Evolutionary conservation across 78 protist species (phyloP), one percentile per base, ranked within the genome.

Genomic region (Dictyostelium citrinum): DNA sequence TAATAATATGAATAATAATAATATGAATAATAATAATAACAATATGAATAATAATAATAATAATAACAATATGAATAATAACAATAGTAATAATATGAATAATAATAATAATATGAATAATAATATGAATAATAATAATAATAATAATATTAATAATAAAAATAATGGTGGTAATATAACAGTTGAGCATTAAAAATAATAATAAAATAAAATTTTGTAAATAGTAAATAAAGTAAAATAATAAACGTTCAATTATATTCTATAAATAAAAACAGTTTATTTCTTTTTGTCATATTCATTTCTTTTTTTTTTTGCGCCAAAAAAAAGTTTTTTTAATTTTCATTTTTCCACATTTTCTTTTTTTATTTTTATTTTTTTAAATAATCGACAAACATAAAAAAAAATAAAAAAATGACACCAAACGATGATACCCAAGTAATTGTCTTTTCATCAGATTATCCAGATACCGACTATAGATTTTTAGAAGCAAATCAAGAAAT

Each of bases 401-500:
- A 33, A 7, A 33, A 39, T 2, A 39, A 39, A 39, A 70, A 68
- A 70, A 70, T 70, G 77, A 29, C 77, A 10, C 77, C 43, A 75
- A 75, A 75, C 2, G n/a, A n/a, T 22, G 33, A 43, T 75, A 22
- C 0, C 17, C 9, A 12, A 5, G 33, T 22, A 75, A 43, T 80
- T 33, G 35, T 17, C 31, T 88, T 88, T 43, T 31, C 37, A 16
- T 45, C 64, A 58, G 61, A 78, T 2, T 88, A 78, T 49, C 85
- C 93, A 60, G 37, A 37, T 22, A 14, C 71, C 3, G 14, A 31
- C 14, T 88, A 51, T 49, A 78, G 51, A 46, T 49, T 88, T 33
- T 46, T 88, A 67, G 93, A 88, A 64, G 55, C 71, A 43, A 78
- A n/a, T 11, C 71, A 35, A 37, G 93, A 88, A 31, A 78, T 88